These are phyloP conservation scores for Tardiomyces digboiensis DNA, from an alignment of 1,139 yeast genomes.

Conservation along the genomic window DNA sequence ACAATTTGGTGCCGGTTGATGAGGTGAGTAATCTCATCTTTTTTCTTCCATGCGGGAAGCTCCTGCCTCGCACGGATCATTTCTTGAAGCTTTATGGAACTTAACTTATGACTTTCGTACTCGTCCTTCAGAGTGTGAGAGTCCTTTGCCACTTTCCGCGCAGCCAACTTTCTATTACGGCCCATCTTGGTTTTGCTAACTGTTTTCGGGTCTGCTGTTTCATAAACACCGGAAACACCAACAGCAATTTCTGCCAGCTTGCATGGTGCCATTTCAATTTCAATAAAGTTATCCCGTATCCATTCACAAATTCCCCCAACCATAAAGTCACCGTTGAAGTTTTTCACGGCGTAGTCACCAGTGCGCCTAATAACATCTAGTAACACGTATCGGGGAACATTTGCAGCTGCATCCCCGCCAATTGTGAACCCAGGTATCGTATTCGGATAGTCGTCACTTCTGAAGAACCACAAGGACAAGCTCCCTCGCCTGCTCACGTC, in stretches of 20 bases:
- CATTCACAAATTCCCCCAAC: constrained; percentile 61
- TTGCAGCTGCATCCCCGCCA: constrained; percentile 25
- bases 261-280: constrained; percentile 65
- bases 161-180: not conserved
- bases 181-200: not conserved
- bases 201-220: constrained; percentile 8
- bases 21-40: constrained; percentile 42
- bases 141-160: constrained; percentile 4
- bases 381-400: constrained; percentile 67
- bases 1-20: constrained; percentile 56
- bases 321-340: constrained; percentile 58
- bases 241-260: constrained; percentile 38
- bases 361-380: constrained; percentile 46
- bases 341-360: constrained; percentile 28
- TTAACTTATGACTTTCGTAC: constrained; percentile 9
- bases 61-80: constrained; percentile 39
- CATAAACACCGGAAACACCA: constrained; percentile 26
- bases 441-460: constrained; percentile 20
- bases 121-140: constrained; percentile 8
- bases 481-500: constrained; percentile 1
- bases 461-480: constrained; percentile 12
- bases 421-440: constrained; percentile 25
- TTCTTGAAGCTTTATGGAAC: constrained; percentile 19
- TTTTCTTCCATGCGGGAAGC: constrained; percentile 81
- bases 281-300: constrained; percentile 53